A percentile compares a stretch with the other conserved stretches of the same genome.
Evolutionary conservation across 75 land plant genomes (phyloP).

Genomic region (Pinus taeda): DNA sequence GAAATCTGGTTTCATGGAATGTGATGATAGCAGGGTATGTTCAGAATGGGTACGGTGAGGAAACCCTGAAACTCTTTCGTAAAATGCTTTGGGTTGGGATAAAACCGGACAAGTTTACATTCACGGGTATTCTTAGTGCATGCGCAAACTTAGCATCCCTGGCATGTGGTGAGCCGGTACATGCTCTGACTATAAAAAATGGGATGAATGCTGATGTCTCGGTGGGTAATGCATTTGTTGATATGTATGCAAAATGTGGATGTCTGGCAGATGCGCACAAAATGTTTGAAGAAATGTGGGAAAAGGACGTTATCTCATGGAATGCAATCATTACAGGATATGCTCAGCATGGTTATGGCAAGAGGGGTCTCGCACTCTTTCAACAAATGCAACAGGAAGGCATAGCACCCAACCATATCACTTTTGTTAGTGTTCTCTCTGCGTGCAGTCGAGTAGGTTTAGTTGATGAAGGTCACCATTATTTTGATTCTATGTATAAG

Average conservation of each 20-base stretch:
- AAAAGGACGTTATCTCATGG: conserved; percentile 47
- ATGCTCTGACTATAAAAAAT: too few relatives aligned
- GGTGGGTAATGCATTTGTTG: conserved; percentile 49
- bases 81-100: conserved; percentile 29
- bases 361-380: conserved; percentile 23
- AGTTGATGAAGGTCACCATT: too few relatives aligned
- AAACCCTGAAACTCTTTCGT: conserved; percentile 33
- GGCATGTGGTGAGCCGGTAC: too few relatives aligned
- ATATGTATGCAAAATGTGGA: conserved; percentile 65
- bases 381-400: conserved; percentile 15
- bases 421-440: too few relatives aligned
- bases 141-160: neutral
- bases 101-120: conserved; percentile 37
- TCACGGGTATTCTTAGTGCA: conserved; percentile 28
- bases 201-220: too few relatives aligned
- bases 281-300: conserved; percentile 41
- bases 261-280: conserved; percentile 27
- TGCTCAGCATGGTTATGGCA: conserved; percentile 41
- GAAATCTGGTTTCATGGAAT: conserved; percentile 46
- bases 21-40: conserved; percentile 48
- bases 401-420: too few relatives aligned
- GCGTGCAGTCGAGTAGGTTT: too few relatives aligned
- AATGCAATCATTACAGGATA: conserved; percentile 40
- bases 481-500: too few relatives aligned
- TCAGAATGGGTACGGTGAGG: conserved; percentile 3